Conservation (phyloP, 768 basidiomycete genomes). For the Pulveroboletus sp. region DNA sequence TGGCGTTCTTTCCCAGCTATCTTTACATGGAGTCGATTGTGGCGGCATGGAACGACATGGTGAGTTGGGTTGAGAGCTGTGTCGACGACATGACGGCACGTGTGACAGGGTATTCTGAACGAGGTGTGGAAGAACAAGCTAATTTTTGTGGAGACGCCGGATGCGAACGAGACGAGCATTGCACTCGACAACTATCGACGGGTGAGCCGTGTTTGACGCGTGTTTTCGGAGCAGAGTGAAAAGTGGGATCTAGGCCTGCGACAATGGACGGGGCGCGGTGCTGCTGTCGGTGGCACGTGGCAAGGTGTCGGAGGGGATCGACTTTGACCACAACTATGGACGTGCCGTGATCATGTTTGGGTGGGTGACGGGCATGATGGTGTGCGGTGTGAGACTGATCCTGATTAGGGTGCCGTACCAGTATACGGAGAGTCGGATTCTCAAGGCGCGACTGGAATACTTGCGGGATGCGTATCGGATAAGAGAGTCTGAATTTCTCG, state of each 20-base stretch:
- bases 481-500: slow-evolving; percentile 96
- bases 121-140: slow-evolving; percentile 99
- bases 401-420: slow-evolving; percentile 82
- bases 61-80: slow-evolving; percentile 35
- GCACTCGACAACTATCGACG: slow-evolving; percentile 96
- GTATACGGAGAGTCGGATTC: slow-evolving; percentile 96
- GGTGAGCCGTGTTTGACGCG: slow-evolving; percentile 41
- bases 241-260: slow-evolving; percentile 70
- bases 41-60: slow-evolving; percentile 99
- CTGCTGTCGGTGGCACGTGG: slow-evolving; percentile 96
- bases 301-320: slow-evolving; percentile 99
- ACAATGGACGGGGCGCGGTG: slow-evolving; percentile 97
- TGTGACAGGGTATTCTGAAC: slow-evolving; percentile 85
- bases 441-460: slow-evolving; percentile 96
- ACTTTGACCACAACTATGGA: slow-evolving; percentile 99
- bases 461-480: slow-evolving; percentile 98
- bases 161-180: slow-evolving; percentile 98
- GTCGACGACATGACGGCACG: neutral
- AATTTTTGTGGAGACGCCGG: slow-evolving; percentile 98
- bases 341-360: slow-evolving; percentile 99
- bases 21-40: slow-evolving; percentile 99
- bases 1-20: slow-evolving; percentile 99
- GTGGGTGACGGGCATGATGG: slow-evolving; percentile 39
- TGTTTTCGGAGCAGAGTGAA: neutral
- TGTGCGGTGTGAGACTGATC: slow-evolving; percentile 2